Base-by-base conservation (phyloP, 768 basidiomycete species). In the Hygrocybe punicea region DNA sequence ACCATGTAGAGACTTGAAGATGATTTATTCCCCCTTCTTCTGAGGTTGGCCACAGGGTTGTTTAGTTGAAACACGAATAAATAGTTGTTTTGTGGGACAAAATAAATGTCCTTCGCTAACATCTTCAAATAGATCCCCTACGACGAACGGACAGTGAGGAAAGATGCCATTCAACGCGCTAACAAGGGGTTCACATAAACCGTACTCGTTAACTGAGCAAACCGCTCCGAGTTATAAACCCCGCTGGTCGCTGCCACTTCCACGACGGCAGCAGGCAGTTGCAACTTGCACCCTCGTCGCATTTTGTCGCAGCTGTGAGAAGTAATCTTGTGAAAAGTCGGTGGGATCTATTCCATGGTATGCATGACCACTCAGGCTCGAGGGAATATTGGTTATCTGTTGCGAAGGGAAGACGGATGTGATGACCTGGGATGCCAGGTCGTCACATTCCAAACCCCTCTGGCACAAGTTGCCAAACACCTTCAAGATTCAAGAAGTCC, bases 301-400 rank as follows among this genome's bases (percentile, higher is more conserved):
- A 14, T 29, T 24, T 35, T 34, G 37, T 2, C 53, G 25, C 17
- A 42, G 25, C 5, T 11, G 7, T 33, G 49, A 24, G 19, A 51
- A 51, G 49, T 24, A 51, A 10, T 51, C 29, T 16, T 21, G 17
- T 13, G 29, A 21, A 19, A 34, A 35, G 19, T 21, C 19, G 52
- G 79, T 72, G 64, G 83, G 83, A 34, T 71, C 70, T 48, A 84
- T 69, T 0, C 82, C 83, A 59, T 84, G 84, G 65, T 82, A 82
- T 16, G 80, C 77, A 10, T 66, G 71, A 14, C 79, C 77, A 40
- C 73, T 65, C 4, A 79, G 76, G 2, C 64, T 51, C 8, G 49
- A 24, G 29, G 25, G 9, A 13, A 34, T 19, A 34, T 14, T 11
- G 16, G 17, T 51, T 9, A 51, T 33, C 29, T 51, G 49, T 24